Percentiles rank a stretch among this genome's conserved stretches.
Evolutionary conservation across 2,329 filamentous ascomycete genomes (phyloP).

Genomic region (Penicillium aurantiogriseum): DNA sequence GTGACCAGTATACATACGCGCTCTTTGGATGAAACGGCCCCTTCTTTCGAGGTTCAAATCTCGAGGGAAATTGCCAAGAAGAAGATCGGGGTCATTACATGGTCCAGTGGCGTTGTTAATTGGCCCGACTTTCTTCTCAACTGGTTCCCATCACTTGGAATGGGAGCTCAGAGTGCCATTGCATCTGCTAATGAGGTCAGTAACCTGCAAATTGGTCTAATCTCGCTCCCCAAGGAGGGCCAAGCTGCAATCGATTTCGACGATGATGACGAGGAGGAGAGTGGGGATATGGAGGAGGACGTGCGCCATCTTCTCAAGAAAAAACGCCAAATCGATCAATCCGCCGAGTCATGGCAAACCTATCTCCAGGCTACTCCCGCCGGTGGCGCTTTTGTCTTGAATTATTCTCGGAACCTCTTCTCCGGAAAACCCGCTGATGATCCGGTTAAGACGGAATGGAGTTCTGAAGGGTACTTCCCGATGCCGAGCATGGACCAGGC

Average conservation of each 20-base stretch:
- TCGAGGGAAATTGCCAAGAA: conserved; percentile 31
- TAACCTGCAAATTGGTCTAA: conserved; percentile 36
- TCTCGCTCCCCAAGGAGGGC: conserved; percentile 27
- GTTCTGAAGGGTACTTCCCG: conserved; percentile 39
- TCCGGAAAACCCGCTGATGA: conserved; percentile 34
- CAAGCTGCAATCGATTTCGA: conserved; percentile 18
- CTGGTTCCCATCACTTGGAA: conserved; percentile 24
- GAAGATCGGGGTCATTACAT: conserved; percentile 35
- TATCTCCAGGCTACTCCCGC: conserved; percentile 31
- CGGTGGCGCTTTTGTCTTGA: conserved; percentile 30
- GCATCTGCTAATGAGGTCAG: conserved; percentile 24
- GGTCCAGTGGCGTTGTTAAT: conserved; percentile 38
- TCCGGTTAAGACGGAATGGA: conserved; percentile 41
- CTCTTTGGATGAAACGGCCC: conserved; percentile 29
- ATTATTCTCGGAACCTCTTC: conserved; percentile 41
- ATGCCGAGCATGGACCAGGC: conserved; percentile 28
- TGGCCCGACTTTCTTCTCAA: conserved; percentile 36
- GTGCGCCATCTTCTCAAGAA: conserved; percentile 10
- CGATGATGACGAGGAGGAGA: conserved; percentile 26
- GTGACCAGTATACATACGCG: conserved; percentile 30
- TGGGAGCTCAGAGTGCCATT: conserved; percentile 22
- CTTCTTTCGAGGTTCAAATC: conserved; percentile 33
- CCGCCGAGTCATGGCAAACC: conserved; percentile 37
- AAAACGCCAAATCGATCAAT: conserved; percentile 21
- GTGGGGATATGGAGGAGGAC: conserved; percentile 20